Evolutionary conservation across 1,139 yeast genomes (phyloP).

Genomic region (Saccharomycopsis crataegensis): DNA sequence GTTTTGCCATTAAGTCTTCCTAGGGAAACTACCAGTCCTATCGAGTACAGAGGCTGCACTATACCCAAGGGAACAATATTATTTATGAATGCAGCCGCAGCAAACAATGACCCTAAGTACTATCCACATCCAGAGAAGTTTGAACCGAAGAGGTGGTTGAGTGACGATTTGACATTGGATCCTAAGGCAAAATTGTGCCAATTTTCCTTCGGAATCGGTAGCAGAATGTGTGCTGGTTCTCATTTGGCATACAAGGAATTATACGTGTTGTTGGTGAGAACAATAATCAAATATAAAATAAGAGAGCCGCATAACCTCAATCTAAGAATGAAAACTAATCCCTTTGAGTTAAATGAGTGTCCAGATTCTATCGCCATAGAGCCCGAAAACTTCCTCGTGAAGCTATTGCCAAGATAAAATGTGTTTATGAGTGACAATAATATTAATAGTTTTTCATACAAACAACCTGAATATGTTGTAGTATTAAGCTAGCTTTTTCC

Average conservation of each 20-base stretch:
- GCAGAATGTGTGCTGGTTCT: slow-evolving; percentile 63
- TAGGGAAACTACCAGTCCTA: slow-evolving; percentile 45
- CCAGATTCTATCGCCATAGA: slow-evolving; percentile 57
- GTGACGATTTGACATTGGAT: slow-evolving; percentile 22
- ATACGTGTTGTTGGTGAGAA: slow-evolving; percentile 39
- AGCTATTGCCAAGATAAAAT: slow-evolving; percentile 20
- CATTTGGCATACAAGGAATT: slow-evolving; percentile 56
- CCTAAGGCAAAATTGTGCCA: slow-evolving; percentile 33
- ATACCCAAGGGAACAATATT: slow-evolving; percentile 53
- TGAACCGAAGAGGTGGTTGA: slow-evolving; percentile 53
- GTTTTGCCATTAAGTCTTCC: slow-evolving; percentile 67
- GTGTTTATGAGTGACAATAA: neutral
- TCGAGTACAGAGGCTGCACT: slow-evolving; percentile 32
- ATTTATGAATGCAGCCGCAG: slow-evolving; percentile 64
- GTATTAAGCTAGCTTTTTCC: too few relatives aligned
- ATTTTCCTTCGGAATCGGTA: slow-evolving; percentile 63
- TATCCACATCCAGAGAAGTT: slow-evolving; percentile 47
- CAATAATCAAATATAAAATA: slow-evolving; percentile 35
- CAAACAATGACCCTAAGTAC: slow-evolving; percentile 50
- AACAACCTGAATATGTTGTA: too few relatives aligned
- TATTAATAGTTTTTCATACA: too few relatives aligned
- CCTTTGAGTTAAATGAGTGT: slow-evolving; percentile 39
- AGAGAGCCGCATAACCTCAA: slow-evolving; percentile 32
- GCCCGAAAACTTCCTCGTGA: slow-evolving; percentile 39
- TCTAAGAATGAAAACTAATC: slow-evolving; percentile 38